These are phyloP conservation scores for Sarcodon aspratus DNA, from an alignment of 768 basidiomycete genomes.

Conservation along the genomic window DNA sequence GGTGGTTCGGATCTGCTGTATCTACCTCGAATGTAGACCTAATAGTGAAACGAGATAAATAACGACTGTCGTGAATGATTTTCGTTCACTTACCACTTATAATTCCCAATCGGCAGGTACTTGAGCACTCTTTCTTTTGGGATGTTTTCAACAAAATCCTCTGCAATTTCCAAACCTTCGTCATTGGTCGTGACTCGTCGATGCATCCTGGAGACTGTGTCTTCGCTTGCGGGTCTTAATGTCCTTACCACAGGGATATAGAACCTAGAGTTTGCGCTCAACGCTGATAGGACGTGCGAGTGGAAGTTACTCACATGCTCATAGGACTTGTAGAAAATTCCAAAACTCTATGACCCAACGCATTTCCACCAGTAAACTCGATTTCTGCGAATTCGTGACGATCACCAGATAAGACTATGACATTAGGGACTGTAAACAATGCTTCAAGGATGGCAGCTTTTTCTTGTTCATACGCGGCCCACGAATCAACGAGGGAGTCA, in stretches of 20 bases:
- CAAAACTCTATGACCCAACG: conserved; percentile 28
- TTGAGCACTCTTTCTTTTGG: conserved; percentile 44
- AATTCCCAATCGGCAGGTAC: conserved; percentile 54
- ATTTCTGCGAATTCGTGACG: conserved; percentile 73
- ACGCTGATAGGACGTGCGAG: background rate
- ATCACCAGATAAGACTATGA: conserved; percentile 61
- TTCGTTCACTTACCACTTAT: conserved; percentile 40
- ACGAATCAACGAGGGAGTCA: conserved; percentile 54
- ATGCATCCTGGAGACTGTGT: conserved; percentile 24
- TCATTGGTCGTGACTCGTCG: conserved; percentile 14
- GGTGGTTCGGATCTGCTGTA: conserved; percentile 38
- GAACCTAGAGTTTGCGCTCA: conserved; percentile 18
- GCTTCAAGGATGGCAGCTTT: conserved; percentile 43
- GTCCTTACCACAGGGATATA: conserved; percentile 51
- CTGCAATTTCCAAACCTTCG: conserved; percentile 11
- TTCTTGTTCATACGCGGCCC: conserved; percentile 54
- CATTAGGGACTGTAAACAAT: conserved; percentile 58
- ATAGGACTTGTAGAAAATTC: conserved; percentile 65
- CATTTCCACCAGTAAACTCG: conserved; percentile 35
- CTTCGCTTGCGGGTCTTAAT: conserved; percentile 31
- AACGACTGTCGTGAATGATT: background rate
- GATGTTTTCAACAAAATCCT: conserved; percentile 22
- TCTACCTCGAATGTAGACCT: conserved; percentile 67
- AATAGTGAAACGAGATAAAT: background rate
- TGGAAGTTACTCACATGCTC: conserved; percentile 28